Conservation (phyloP, 2,329 filamentous ascomycete species). For the Pochonia chlamydosporia region DNA sequence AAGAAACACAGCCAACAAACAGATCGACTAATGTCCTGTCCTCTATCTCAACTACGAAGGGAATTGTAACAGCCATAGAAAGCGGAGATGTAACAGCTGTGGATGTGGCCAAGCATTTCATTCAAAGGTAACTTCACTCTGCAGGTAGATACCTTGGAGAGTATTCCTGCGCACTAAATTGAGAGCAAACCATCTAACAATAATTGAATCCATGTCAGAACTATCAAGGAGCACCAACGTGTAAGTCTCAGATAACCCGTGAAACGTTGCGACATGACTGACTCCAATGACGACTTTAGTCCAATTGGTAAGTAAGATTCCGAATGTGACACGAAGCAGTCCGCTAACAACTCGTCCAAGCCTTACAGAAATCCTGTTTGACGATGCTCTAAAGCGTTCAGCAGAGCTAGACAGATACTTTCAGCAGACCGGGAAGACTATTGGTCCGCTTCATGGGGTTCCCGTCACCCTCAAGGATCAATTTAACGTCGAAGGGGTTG, state of each 20-base stretch:
- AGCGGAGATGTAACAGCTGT: neutral
- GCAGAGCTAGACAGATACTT: neutral
- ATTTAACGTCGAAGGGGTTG: slow-evolving; percentile 52
- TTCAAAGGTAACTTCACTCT: no score
- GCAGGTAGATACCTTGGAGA: no score
- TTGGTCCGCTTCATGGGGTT: slow-evolving; percentile 16
- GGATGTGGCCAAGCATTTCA: neutral
- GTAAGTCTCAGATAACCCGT: no score
- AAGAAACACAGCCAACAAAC: no score
- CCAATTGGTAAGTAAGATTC: neutral
- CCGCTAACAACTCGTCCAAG: no score
- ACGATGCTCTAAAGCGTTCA: neutral
- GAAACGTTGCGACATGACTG: no score
- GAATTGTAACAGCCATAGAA: neutral
- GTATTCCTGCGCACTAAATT: no score
- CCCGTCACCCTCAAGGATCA: slow-evolving; percentile 45
- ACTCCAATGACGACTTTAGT: neutral
- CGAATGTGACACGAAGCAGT: neutral
- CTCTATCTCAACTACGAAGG: neutral
- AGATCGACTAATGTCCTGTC: no score
- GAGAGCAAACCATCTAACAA: no score
- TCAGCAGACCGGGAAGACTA: neutral
- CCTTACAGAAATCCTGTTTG: neutral
- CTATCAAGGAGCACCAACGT: no score
- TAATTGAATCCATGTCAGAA: no score